Conservation (phyloP, 1,284 basidiomycete genomes). For the Ganoderma lingzhi region DNA sequence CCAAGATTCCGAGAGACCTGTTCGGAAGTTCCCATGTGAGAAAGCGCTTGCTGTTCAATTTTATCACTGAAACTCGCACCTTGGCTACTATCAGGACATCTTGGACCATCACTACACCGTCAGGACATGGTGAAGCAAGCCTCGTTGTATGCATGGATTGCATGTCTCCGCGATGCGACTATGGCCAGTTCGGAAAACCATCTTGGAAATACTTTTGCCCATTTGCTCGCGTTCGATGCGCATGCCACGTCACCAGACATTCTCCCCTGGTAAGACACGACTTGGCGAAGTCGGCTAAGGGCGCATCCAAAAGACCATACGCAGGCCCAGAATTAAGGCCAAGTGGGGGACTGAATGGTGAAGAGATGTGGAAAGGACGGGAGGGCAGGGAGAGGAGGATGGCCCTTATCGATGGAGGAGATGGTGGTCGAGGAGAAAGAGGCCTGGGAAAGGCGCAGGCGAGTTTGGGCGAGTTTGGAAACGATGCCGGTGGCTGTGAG, state of each 20-base stretch:
- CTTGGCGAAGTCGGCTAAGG: not conserved
- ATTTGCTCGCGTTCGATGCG: not conserved
- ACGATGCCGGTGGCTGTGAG: constrained; percentile 32
- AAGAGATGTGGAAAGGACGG: not conserved
- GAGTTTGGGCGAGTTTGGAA: constrained; percentile 30
- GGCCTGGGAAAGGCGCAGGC: constrained; percentile 28
- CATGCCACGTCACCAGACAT: not conserved
- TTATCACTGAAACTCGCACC: not conserved
- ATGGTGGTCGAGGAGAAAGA: constrained; percentile 51
- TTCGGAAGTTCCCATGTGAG: constrained; percentile 4
- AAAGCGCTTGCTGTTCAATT: not conserved
- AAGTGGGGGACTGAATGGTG: not conserved
- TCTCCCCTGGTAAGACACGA: not conserved
- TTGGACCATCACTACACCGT: not conserved
- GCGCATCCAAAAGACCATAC: not conserved
- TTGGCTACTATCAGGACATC: not conserved
- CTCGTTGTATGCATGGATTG: not conserved
- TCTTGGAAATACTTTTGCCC: not conserved
- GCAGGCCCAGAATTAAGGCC: not conserved
- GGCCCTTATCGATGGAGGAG: constrained; percentile 29
- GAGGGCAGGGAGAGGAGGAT: not conserved
- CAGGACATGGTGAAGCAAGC: not conserved
- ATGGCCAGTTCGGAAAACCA: not conserved
- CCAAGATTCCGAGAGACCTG: not conserved
- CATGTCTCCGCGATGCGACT: not conserved